These are phyloP conservation scores for Primulina eburnea DNA, from an alignment of 257 asterid species.

Conservation along the genomic window DNA sequence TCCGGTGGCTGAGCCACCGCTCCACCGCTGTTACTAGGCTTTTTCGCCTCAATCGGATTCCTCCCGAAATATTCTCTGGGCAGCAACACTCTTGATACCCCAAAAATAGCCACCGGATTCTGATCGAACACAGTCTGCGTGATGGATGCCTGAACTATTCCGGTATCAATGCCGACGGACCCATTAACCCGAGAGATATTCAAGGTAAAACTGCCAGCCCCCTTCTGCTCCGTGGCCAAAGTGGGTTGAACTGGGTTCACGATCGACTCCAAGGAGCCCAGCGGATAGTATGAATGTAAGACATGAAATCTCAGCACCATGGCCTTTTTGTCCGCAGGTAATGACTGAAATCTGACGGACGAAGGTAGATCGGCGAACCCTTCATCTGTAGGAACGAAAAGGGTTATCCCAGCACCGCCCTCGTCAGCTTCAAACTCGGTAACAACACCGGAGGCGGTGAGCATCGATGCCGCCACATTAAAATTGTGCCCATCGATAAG, in stretches of 20 bases:
- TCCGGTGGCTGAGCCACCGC: conserved; percentile 53
- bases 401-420: conserved; percentile 83
- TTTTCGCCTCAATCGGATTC: conserved; percentile 46
- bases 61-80: conserved; percentile 72
- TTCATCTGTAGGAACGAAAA: conserved; percentile 75
- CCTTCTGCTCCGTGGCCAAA: conserved; percentile 71
- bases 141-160: conserved; percentile 65
- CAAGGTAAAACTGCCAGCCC: conserved; percentile 75
- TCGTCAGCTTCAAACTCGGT: conserved; percentile 71
- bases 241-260: conserved; percentile 91
- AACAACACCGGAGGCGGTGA: conserved; percentile 76
- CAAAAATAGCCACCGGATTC: conserved; percentile 87
- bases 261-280: conserved; percentile 70
- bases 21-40: conserved; percentile 37
- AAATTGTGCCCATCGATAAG: conserved; percentile 76
- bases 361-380: conserved; percentile 74
- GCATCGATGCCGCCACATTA: conserved; percentile 87
- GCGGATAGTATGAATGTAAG: conserved; percentile 72
- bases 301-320: conserved; percentile 72
- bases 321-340: conserved; percentile 73
- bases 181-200: conserved; percentile 76
- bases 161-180: conserved; percentile 68
- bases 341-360: conserved; percentile 56
- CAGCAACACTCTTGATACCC: conserved; percentile 67
- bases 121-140: conserved; percentile 88